Evolutionary conservation across 2,329 filamentous ascomycete species (phyloP), one percentile per base, ranked within the genome.

Genomic region (Alternaria tenuissima): DNA sequence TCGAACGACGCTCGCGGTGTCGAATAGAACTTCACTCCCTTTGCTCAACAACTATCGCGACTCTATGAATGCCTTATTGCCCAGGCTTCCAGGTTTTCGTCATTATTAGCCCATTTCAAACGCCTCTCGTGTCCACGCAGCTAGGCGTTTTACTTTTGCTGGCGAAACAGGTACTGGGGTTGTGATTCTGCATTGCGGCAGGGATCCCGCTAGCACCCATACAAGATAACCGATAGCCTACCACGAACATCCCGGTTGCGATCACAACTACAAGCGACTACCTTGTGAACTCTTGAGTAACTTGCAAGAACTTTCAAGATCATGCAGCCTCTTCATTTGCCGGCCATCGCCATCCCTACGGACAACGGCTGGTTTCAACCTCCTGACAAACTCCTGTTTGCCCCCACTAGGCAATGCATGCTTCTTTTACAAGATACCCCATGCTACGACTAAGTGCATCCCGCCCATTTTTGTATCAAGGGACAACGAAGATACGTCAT

Each of bases 401-500:
- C 51, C 51, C 49, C 41, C 30, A 55, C 67, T 36, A 48, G 69
- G 63, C 44, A 52, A 30, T 59, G 63, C 69, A 70, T 71, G 69
- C 66, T 64, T 60, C n/a, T 32, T 34, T 57, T 58, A 47, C 61
- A 58, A 66, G 62, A 54, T 28, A 42, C n/a, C 55, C 69, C 70
- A 69, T 70, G 65, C 55, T 49, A 43, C 28, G 28, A 47, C 34
- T 26, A 39, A 53, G 53, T 63, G 57, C 51, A 52, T 55, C 49
- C 47, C 38, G 16, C 51, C 26, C 41, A 46, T 36, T 56, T 18
- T 47, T 53, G 52, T 51, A 43, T 62, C 52, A 55, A 52, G 49
- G 44, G 55, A 52, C 57, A 52, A 18, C 30, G 8, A 38, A 55
- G 52, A 55, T 60, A 76, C 73, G 73, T 76, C 74, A 77, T 70